A percentile compares a stretch with the other conserved stretches of the same genome.
phyloP scores from a whole-genome alignment of 192 early-diverging fungal genomes.

The Diversispora eburnea region DNA sequence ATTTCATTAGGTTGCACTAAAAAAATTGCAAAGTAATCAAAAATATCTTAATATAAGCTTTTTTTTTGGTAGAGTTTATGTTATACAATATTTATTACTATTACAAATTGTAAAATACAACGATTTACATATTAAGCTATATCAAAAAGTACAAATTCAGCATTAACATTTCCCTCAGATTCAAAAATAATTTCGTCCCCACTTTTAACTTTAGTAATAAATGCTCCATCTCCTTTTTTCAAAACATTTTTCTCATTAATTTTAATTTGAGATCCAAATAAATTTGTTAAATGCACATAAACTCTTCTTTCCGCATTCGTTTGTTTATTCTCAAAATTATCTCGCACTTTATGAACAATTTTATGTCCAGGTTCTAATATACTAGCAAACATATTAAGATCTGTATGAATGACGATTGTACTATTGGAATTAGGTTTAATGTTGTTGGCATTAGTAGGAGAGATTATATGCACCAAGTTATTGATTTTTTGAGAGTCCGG shows the following conservation, averaged over 20 bases:
- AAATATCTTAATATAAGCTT: too few species aligned
- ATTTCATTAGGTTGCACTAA: too few species aligned
- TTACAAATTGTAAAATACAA: too few species aligned
- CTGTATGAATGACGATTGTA: slow-evolving; percentile 28
- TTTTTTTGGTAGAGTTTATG: too few species aligned
- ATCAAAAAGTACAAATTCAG: slow-evolving; percentile 31
- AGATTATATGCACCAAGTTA: slow-evolving; percentile 15
- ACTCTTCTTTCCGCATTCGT: neutral
- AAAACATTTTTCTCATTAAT: slow-evolving; percentile 10
- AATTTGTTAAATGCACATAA: slow-evolving; percentile 22
- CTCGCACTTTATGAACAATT: slow-evolving; percentile 13
- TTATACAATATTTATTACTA: too few species aligned
- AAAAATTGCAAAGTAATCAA: too few species aligned
- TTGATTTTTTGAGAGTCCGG: slow-evolving; percentile 18
- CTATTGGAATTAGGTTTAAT: too few species aligned
- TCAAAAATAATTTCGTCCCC: slow-evolving; percentile 27
- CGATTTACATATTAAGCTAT: neutral
- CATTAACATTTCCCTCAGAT: slow-evolving; percentile 19
- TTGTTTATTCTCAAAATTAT: neutral
- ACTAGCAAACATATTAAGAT: slow-evolving; percentile 31
- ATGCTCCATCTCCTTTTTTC: slow-evolving; percentile 29
- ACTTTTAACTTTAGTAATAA: slow-evolving; percentile 23
- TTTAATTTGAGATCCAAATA: neutral
- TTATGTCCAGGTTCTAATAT: slow-evolving; percentile 21
- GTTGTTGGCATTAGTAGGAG: neutral